These are phyloP conservation scores for Dictyostelium purpureum DNA, from an alignment of 78 protist species.

Conservation along the genomic window DNA sequence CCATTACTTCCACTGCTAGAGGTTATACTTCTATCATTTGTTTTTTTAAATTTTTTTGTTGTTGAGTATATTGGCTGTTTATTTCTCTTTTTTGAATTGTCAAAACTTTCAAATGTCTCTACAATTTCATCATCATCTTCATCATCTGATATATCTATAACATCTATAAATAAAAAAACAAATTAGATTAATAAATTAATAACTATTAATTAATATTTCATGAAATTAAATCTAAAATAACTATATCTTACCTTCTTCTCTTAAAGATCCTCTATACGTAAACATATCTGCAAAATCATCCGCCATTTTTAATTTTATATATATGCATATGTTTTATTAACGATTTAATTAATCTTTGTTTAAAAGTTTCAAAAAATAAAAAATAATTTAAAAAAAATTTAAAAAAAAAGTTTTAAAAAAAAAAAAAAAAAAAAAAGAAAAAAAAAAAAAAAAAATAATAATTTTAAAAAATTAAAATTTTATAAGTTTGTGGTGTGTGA, in stretches of 20 bases:
- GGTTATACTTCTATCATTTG: neutral
- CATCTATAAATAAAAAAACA: neutral
- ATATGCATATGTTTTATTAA: neutral
- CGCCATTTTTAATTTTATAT: neutral
- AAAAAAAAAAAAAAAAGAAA: neutral
- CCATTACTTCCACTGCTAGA: neutral
- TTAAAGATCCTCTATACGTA: neutral
- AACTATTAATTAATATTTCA: no score
- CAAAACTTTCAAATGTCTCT: neutral
- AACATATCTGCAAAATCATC: neutral
- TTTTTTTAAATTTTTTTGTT: neutral
- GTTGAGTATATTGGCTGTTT: neutral
- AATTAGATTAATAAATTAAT: neutral
- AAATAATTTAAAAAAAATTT: neutral
- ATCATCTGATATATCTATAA: slow-evolving; percentile 6
- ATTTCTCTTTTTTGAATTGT: neutral
- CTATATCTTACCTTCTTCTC: neutral
- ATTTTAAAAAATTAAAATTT: neutral
- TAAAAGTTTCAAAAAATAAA: neutral
- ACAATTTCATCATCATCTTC: neutral
- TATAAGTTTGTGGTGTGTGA: neutral
- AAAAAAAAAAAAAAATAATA: neutral
- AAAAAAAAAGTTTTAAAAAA: neutral
- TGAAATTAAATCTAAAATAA: no score
- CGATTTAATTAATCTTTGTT: neutral